Percentiles rank a stretch among this genome's conserved stretches.
These are phyloP conservation scores for Logfia minima DNA, from an alignment of 129 eudicot genomes.

Conservation along the genomic window DNA sequence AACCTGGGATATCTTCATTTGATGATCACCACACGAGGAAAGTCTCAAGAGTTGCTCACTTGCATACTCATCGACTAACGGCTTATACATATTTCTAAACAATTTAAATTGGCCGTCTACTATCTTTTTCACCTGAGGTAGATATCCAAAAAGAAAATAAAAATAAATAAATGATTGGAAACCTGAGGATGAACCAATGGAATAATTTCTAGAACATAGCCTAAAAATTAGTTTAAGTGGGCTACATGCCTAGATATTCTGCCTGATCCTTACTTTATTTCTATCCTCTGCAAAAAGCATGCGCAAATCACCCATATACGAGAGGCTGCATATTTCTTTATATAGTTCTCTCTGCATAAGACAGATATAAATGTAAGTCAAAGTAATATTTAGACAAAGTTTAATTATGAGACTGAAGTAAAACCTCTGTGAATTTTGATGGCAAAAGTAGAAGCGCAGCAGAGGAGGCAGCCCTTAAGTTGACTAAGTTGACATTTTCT, in stretches of 20 bases:
- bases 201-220: background rate
- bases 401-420: constrained; percentile 25
- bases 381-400: background rate
- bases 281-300: constrained; percentile 96
- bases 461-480: constrained; percentile 80
- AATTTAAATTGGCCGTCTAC: constrained; percentile 73
- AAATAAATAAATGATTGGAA: background rate
- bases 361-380: constrained; percentile 1
- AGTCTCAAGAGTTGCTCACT: constrained; percentile 48
- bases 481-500: constrained; percentile 52
- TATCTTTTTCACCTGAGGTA: constrained; percentile 74
- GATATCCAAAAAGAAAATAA: background rate
- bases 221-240: background rate
- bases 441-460: constrained; percentile 95
- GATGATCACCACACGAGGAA: constrained; percentile 48
- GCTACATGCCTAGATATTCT: background rate
- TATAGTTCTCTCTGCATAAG: constrained; percentile 73
- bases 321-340: constrained; percentile 83
- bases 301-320: constrained; percentile 90
- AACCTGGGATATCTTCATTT: constrained; percentile 69
- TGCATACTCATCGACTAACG: constrained; percentile 67
- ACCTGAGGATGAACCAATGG: background rate
- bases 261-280: constrained; percentile 59
- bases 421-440: constrained; percentile 81
- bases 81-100: constrained; percentile 70